Conservation (phyloP, 2,329 filamentous ascomycete species). For the Sordariomycetes sp. region DNA sequence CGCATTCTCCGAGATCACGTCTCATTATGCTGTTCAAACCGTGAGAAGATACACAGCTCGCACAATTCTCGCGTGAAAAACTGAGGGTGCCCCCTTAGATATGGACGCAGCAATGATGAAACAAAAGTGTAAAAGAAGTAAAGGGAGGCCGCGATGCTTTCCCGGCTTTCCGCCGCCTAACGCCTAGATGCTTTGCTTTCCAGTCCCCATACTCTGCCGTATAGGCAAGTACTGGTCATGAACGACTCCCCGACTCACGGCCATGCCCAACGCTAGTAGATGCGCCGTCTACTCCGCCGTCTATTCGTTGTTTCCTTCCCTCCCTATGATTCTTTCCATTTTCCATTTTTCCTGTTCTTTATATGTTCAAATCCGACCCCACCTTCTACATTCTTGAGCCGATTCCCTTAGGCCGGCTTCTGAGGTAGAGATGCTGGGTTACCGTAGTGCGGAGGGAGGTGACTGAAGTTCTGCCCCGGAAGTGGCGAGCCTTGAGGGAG, state of each 20-base stretch:
- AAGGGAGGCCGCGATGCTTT: background rate
- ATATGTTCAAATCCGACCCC: background rate
- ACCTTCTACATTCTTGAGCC: background rate
- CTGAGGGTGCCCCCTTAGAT: background rate
- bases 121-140: background rate
- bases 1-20: background rate
- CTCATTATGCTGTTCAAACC: no score
- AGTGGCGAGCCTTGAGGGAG: conserved; percentile 23
- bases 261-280: conserved; percentile 2
- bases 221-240: background rate
- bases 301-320: background rate
- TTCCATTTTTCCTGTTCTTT: background rate
- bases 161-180: conserved; percentile 1
- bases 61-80: background rate
- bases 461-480: conserved; percentile 30
- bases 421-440: conserved; percentile 47
- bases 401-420: conserved; percentile 25
- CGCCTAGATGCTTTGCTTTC: conserved; percentile 2
- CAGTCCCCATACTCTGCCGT: background rate
- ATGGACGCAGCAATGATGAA: background rate
- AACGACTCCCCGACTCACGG: background rate
- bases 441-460: conserved; percentile 40
- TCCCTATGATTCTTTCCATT: background rate
- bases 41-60: background rate
- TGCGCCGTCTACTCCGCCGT: background rate